phyloP scores from a whole-genome alignment of 1,284 basidiomycete species.

The Polyporus tsugae region DNA sequence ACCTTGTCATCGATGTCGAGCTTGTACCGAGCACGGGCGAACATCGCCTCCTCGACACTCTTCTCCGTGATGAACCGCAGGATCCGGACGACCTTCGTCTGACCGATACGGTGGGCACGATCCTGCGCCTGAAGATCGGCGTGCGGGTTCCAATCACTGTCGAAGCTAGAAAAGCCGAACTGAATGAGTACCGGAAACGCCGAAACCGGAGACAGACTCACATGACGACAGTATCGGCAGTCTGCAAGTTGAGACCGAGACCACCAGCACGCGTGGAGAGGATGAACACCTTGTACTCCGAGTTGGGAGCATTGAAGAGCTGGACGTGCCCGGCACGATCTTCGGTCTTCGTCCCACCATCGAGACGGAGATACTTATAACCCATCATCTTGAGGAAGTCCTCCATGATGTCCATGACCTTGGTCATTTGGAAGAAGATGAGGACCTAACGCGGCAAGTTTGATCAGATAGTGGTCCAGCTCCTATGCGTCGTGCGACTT shows the following conservation, averaged over 20 bases:
- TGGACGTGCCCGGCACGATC: conserved; percentile 93
- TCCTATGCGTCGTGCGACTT: conserved; percentile 29
- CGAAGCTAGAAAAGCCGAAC: conserved; percentile 64
- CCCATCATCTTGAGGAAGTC: conserved; percentile 94
- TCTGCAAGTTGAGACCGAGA: conserved; percentile 97
- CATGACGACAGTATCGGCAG: conserved; percentile 99
- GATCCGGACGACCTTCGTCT: conserved; percentile 98
- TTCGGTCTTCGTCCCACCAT: conserved; percentile 98
- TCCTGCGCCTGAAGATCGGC: conserved; percentile 99
- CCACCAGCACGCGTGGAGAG: conserved; percentile 97
- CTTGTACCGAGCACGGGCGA: conserved; percentile 94
- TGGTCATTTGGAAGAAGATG: conserved; percentile 99
- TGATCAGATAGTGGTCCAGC: neutral
- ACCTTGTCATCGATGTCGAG: conserved; percentile 99
- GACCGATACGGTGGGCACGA: conserved; percentile 99
- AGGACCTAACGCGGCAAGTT: conserved; percentile 67
- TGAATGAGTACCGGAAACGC: neutral
- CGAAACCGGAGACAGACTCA: conserved; percentile 56
- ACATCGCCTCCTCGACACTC: conserved; percentile 98
- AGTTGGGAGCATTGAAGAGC: conserved; percentile 91
- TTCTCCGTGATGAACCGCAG: conserved; percentile 97
- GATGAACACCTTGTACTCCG: conserved; percentile 94
- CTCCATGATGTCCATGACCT: conserved; percentile 99
- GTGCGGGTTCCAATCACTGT: conserved; percentile 96
- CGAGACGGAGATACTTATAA: conserved; percentile 93